phyloP scores from a whole-genome alignment of 2,329 filamentous ascomycete species.

The Ilyonectria sp. region DNA sequence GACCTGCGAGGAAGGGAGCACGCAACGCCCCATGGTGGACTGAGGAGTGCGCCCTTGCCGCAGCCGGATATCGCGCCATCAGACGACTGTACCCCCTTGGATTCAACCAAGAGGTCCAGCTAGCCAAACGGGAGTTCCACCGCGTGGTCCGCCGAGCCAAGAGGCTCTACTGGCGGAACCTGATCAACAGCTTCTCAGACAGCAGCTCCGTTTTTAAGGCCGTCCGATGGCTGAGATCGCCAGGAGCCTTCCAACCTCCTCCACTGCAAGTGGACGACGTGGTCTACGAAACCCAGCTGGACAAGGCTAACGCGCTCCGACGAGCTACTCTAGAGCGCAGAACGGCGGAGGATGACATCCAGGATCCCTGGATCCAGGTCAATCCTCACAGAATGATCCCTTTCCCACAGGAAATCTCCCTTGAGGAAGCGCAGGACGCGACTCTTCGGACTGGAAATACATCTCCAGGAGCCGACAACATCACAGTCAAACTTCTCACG shows the following conservation, averaged over 20 bases:
- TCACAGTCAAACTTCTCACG: slow-evolving; percentile 38
- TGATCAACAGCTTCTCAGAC: too few relatives aligned
- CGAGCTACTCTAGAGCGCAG: slow-evolving; percentile 31
- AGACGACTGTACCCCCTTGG: too few relatives aligned
- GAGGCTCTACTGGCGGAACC: too few relatives aligned
- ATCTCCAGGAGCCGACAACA: slow-evolving; percentile 39
- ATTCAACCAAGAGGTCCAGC: too few relatives aligned
- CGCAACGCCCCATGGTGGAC: too few relatives aligned
- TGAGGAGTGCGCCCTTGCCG: too few relatives aligned
- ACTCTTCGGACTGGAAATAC: slow-evolving; percentile 38
- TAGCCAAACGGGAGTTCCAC: too few relatives aligned
- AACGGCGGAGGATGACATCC: slow-evolving; percentile 32
- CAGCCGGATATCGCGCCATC: too few relatives aligned
- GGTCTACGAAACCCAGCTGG: slow-evolving; percentile 34
- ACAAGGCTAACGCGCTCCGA: slow-evolving; percentile 37
- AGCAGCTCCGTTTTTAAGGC: too few relatives aligned
- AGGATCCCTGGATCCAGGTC: slow-evolving; percentile 30
- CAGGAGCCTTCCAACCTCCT: slow-evolving; percentile 33
- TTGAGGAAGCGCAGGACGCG: slow-evolving; percentile 35
- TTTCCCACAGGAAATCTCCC: slow-evolving; percentile 25
- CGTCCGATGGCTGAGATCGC: too few relatives aligned
- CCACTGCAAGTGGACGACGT: slow-evolving; percentile 33
- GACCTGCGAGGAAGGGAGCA: too few relatives aligned
- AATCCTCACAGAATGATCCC: slow-evolving; percentile 24
- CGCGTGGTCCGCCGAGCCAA: too few relatives aligned